phyloP scores from a whole-genome alignment of 176 grass and related monocot genomes.

The Pontederia crassipes region DNA sequence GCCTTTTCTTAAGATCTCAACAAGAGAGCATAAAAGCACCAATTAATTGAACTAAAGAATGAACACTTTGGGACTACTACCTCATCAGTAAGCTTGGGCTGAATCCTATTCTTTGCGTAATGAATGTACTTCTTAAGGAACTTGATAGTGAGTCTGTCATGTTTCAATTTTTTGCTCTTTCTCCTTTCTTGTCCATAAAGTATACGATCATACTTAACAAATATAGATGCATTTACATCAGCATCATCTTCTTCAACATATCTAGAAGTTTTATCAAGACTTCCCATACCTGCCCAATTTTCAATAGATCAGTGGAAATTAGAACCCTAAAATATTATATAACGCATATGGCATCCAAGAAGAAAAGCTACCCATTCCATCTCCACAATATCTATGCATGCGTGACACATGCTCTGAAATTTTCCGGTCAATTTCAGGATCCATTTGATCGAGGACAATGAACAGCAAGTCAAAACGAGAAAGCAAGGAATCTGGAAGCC shows the following conservation, averaged over 20 bases:
- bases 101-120: conserved; percentile 91
- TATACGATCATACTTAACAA: conserved; percentile 93
- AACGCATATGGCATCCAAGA: conserved; percentile 15
- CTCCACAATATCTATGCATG: conserved; percentile 94
- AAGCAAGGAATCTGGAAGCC: conserved; percentile 88
- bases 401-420: conserved; percentile 91
- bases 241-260: conserved; percentile 82
- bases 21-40: no score
- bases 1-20: no score
- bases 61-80: conserved; percentile 18
- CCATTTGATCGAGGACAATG: conserved; percentile 99
- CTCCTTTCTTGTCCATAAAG: conserved; percentile 95
- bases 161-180: conserved; percentile 66
- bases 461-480: conserved; percentile 99
- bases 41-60: no score
- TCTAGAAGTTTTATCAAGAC: conserved; percentile 45
- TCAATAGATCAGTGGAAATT: conserved; percentile 6
- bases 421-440: conserved; percentile 85
- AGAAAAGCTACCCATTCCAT: conserved; percentile 59
- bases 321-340: conserved; percentile 6
- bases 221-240: conserved; percentile 57
- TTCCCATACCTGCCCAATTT: conserved; percentile 38
- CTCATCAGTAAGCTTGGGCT: conserved; percentile 91
- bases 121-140: conserved; percentile 98
- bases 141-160: conserved; percentile 80